phyloP scores from a whole-genome alignment of 2,329 filamentous ascomycete genomes.

The Fusarium keratoplasticum region DNA sequence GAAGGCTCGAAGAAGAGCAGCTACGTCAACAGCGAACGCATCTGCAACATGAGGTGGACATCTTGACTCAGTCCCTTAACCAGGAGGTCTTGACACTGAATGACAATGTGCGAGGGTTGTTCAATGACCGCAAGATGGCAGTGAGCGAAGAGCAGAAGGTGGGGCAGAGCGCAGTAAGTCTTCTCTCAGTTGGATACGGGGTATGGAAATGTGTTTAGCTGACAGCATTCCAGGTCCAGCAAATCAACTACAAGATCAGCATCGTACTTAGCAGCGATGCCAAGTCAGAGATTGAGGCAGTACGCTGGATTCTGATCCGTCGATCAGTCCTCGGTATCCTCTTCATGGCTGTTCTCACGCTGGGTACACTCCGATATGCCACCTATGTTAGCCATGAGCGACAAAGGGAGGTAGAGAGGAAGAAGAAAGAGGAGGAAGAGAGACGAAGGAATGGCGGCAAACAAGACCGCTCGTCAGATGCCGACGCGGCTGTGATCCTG shows the following conservation, averaged over 20 bases:
- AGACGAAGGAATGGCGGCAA: conserved; percentile 57
- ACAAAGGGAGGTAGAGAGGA: conserved; percentile 58
- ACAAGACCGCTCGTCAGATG: conserved; percentile 58
- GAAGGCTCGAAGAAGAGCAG: conserved; percentile 81
- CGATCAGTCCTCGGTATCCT: conserved; percentile 73
- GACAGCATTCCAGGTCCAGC: conserved; percentile 74
- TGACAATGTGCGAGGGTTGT: conserved; percentile 94
- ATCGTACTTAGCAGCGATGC: conserved; percentile 89
- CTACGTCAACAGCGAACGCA: conserved; percentile 86
- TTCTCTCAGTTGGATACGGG: neutral
- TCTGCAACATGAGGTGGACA: conserved; percentile 95
- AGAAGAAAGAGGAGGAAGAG: conserved; percentile 57
- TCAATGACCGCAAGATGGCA: conserved; percentile 94
- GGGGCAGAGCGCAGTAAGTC: conserved; percentile 80
- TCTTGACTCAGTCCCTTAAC: conserved; percentile 83
- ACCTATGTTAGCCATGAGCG: conserved; percentile 66
- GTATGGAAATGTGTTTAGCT: neutral
- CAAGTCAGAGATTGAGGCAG: conserved; percentile 89
- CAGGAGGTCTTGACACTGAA: conserved; percentile 86
- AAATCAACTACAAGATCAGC: conserved; percentile 96
- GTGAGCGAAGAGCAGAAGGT: conserved; percentile 88
- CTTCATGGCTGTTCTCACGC: conserved; percentile 72
- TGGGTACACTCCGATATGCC: conserved; percentile 69
- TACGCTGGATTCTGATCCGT: conserved; percentile 85
- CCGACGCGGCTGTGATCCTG: conserved; percentile 68